Base-by-base conservation (phyloP, 2,329 filamentous ascomycete genomes). In the Venturia asperata region DNA sequence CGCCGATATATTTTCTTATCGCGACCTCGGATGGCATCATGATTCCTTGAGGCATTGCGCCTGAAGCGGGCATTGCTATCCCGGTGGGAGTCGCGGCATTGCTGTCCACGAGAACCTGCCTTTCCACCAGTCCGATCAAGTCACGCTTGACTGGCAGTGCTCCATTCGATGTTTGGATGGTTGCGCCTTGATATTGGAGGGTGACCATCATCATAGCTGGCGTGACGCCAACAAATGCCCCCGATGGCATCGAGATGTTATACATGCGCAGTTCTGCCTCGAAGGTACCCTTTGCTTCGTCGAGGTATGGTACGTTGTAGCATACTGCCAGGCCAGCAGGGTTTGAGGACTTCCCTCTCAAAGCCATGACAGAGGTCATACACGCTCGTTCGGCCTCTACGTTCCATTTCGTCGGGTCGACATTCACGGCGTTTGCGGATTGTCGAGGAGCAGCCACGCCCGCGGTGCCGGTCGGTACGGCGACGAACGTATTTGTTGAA, bases 291-390 rank as follows among this genome's bases (percentile, higher is more conserved):
- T 83, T 86, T 5, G 75, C 75, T 70, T 83, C 85, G 76, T 93
- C 83, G 66, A 91, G 81, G 47, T 84, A 85, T 0, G 87, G 86
- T 30, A 95, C 76, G 73, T 94, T 95, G 78, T 93, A 94, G 82
- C 91, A 95, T 61, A 90, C 84, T 66, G 87, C 88, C 61, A 91
- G 84, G 62, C 91, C 91, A 11, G 89, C 88, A 5, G 89, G 88
- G 69, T 92, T 93, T 30, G 83, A 82, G 52, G 86, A 83, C 67
- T 81, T 78, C 13, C 76, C 77, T 17, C 79, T 78, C 61, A 91
- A 79, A 34, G 76, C 73, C 2, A 75, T 73, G 21, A 94, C 79
- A 10, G 83, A 81, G 27, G 77, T 70, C 56, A 77, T 77, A 74
- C 90, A 94, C 27, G 87, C 87, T 13, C 77, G 65, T 63, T 71